Percentiles rank a stretch among this genome's conserved stretches.
Conservation (phyloP, 331 rosid species). For the Cydonia oblonga region DNA sequence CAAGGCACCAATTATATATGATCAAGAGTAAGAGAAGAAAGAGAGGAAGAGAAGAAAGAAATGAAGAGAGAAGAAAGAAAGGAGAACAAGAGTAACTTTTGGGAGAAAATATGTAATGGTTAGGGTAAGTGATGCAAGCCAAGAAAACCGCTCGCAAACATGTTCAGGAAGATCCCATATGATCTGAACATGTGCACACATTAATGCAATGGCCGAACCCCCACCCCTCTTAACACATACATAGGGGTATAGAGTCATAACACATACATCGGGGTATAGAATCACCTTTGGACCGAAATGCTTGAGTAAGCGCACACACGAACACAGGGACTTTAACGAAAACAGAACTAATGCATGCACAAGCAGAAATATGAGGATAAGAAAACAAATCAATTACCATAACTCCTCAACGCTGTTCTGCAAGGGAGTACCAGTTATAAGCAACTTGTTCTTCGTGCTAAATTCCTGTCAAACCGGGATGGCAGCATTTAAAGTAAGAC, state of each 20-base stretch:
- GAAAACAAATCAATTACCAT: conserved; percentile 45
- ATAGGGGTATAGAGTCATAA: not conserved
- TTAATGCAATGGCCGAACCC: not conserved
- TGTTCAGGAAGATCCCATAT: not conserved
- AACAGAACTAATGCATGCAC: not conserved
- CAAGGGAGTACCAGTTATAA: conserved; percentile 93
- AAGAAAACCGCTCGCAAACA: not conserved
- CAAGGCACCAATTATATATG: not conserved
- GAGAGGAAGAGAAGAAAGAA: too few relatives aligned
- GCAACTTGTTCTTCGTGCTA: conserved; percentile 98
- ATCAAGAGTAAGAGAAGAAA: not conserved
- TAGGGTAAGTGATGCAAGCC: not conserved
- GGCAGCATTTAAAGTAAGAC: not conserved
- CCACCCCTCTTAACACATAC: not conserved
- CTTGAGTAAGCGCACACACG: not conserved
- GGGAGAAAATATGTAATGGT: not conserved
- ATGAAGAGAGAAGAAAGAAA: not conserved
- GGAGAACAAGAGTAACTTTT: not conserved
- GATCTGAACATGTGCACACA: not conserved
- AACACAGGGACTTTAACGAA: not conserved
- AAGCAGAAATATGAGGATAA: not conserved
- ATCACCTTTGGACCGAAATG: not conserved
- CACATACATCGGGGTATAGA: not conserved
- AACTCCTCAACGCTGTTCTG: conserved; percentile 98
- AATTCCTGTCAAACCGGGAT: conserved; percentile 54